Evolutionary conservation across 768 basidiomycete species (phyloP), one percentile per base, ranked within the genome.

Genomic region (Dioszegia crocea): DNA sequence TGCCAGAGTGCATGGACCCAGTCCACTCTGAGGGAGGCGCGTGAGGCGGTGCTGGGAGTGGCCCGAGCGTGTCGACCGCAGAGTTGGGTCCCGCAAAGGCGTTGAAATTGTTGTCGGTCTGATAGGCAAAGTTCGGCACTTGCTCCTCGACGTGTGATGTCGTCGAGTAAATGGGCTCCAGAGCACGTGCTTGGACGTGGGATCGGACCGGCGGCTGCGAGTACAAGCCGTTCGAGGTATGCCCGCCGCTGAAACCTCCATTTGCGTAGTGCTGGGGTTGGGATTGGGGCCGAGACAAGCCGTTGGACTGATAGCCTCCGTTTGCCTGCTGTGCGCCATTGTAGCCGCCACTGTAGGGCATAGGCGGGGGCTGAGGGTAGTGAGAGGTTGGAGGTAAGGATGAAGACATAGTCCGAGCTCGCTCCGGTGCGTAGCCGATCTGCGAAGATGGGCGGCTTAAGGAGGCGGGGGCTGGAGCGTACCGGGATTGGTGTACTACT

Each of bases 111-210:
- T 16, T 17, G 51, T 26, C 21, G 12, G 21, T 16, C 12, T 4
- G 23, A 41, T 53, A 53, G n/a, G 36, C 38, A n/a, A 53, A 53
- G 51, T 53, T 53, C 23, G 51, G 51, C 6, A 53, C n/a, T 40
- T 53, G 51, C 23, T 53, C 19, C 16, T 53, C 19, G 8, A 48
- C 29, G 9, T 48, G 26, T 19, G n/a, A 19, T 8, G 14, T 33
- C 8, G 40, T 8, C 8, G 40, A 17, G n/a, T 43, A 43, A 17
- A 5, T 16, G n/a, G 40, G 21, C 21, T 43, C 40, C 14, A 5
- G 40, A 8, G 40, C 33, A 14, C 14, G 33, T 33, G 33, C 33
- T 14, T 33, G 33, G 33, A 33, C 14, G 33, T 6, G 33, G 6
- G 33, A 14, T 33, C 21, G 40, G 9, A 6, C 14, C 26, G 14